These are phyloP conservation scores for Magnolia officinalis DNA, from an alignment of 164 flowering plant genomes.

Conservation along the genomic window DNA sequence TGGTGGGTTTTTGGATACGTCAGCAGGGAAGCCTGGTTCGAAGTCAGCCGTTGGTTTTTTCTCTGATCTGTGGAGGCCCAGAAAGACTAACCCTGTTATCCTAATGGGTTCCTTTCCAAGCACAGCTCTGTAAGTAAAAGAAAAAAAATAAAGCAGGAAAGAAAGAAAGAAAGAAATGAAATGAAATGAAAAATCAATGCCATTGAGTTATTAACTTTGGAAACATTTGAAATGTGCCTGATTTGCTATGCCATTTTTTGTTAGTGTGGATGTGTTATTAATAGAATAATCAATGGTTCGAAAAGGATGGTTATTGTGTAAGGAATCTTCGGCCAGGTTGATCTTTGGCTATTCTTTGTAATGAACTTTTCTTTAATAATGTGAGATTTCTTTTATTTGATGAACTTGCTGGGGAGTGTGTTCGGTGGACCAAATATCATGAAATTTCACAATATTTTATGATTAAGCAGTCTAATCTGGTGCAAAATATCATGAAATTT, in stretches of 20 bases:
- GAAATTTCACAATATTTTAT: too few species aligned
- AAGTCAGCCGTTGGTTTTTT: slow-evolving; percentile 41
- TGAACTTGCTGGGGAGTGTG: neutral
- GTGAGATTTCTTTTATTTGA: neutral
- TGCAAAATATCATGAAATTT: too few species aligned
- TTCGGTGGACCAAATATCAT: too few species aligned
- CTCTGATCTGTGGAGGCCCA: slow-evolving; percentile 39
- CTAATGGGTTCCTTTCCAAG: slow-evolving; percentile 84
- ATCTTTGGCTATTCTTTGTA: slow-evolving; percentile 1
- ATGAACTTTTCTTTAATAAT: neutral
- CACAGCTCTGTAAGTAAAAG: slow-evolving; percentile 27
- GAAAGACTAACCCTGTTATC: slow-evolving; percentile 45
- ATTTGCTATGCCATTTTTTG: neutral
- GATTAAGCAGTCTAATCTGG: too few species aligned
- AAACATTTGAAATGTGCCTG: neutral
- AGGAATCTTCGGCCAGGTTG: neutral
- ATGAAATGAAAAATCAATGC: neutral
- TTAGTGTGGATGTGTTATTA: neutral
- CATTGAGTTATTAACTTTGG: neutral
- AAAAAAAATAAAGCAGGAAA: too few species aligned
- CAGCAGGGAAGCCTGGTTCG: slow-evolving; percentile 22
- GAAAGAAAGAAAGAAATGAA: neutral
- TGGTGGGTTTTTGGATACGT: slow-evolving; percentile 22
- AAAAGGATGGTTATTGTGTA: neutral
- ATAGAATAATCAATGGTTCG: neutral